Percentiles rank a stretch among this genome's conserved stretches.
phyloP scores from a whole-genome alignment of 306 rosid species.

The Gastrolobium bilobum region DNA sequence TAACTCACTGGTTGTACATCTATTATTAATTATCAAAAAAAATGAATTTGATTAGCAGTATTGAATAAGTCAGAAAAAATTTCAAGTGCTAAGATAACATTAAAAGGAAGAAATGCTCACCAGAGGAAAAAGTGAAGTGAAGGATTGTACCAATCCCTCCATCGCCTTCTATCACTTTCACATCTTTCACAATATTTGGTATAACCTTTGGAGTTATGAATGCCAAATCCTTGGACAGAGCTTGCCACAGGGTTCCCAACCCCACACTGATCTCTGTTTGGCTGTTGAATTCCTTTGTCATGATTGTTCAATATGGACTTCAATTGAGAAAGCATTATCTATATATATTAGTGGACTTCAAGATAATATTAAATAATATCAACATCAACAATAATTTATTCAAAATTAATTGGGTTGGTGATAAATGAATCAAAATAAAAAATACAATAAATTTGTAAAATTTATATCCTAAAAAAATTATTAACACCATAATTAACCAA shows the following conservation, averaged over 20 bases:
- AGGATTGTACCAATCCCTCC: conserved; percentile 66
- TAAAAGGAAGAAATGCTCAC: conserved; percentile 42
- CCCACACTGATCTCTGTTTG: conserved; percentile 51
- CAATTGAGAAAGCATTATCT: no score
- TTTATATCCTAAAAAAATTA: no score
- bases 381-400: no score
- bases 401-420: no score
- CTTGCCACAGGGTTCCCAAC: conserved; percentile 62
- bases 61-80: not conserved
- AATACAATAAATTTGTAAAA: no score
- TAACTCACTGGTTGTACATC: conserved; percentile 39
- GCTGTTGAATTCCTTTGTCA: conserved; percentile 55
- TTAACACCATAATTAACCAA: no score
- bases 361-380: no score
- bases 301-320: not conserved
- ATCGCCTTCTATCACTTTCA: conserved; percentile 63
- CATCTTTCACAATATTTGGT: conserved; percentile 58
- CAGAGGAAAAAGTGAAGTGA: conserved; percentile 55
- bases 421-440: no score
- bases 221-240: conserved; percentile 56
- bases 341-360: no score
- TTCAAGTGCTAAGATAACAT: not conserved
- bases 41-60: not conserved
- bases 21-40: conserved; percentile 8
- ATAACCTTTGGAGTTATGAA: conserved; percentile 47